A percentile compares a stretch with the other conserved stretches of the same genome.
Evolutionary conservation across 345 rosid genomes (phyloP).

Genomic region (Litchi chinensis): DNA sequence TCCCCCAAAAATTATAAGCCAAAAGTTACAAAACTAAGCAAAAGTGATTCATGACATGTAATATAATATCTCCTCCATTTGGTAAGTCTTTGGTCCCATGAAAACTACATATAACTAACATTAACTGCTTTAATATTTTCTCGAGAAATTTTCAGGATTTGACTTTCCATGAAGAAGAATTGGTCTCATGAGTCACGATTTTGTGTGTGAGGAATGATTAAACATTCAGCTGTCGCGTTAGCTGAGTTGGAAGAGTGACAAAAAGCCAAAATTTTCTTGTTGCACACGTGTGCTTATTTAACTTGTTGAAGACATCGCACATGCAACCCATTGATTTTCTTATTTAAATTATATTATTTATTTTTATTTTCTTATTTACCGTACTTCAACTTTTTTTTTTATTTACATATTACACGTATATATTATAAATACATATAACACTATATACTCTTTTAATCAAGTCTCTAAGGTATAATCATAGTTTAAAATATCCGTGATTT

Average conservation of each 20-base stretch:
- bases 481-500: too few species aligned
- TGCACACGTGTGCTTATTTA: not conserved
- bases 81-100: not conserved
- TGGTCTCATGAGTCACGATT: not conserved
- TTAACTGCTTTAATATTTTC: not conserved
- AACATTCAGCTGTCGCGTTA: constrained; percentile 1
- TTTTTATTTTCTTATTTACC: too few species aligned
- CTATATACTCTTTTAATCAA: too few species aligned
- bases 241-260: not conserved
- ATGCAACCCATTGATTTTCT: not conserved
- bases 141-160: not conserved
- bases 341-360: not conserved
- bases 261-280: not conserved
- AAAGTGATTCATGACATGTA: not conserved
- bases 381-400: too few species aligned
- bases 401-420: too few species aligned
- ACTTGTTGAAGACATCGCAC: constrained; percentile 1
- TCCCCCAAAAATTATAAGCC: too few species aligned
- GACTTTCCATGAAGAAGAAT: not conserved
- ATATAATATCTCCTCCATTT: not conserved
- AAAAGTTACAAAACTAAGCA: too few species aligned
- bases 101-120: constrained; percentile 1
- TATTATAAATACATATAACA: too few species aligned
- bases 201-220: not conserved
- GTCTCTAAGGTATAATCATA: too few species aligned